Evolutionary conservation across 1,284 basidiomycete genomes (phyloP).

Genomic region (Marasmius sp.): DNA sequence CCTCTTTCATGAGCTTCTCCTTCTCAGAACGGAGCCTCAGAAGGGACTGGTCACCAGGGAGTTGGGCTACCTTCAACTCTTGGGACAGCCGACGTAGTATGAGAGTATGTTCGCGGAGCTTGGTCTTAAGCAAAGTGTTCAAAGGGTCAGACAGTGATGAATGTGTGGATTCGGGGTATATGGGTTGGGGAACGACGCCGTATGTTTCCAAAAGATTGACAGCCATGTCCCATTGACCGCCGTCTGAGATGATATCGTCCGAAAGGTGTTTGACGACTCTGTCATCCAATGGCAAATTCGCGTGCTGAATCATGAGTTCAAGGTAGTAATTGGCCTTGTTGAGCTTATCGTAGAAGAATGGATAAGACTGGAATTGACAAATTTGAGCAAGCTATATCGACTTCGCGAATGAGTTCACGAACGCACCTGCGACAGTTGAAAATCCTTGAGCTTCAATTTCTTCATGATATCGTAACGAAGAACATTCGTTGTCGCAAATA

Average conservation of each 20-base stretch:
- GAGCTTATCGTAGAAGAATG: slow-evolving; percentile 94
- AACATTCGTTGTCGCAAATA: slow-evolving; percentile 90
- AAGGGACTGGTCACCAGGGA: slow-evolving; percentile 46
- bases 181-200: slow-evolving; percentile 78
- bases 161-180: slow-evolving; percentile 88
- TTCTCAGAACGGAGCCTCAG: slow-evolving; percentile 71
- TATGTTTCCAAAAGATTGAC: slow-evolving; percentile 86
- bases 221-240: slow-evolving; percentile 95
- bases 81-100: slow-evolving; percentile 69
- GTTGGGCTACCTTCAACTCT: slow-evolving; percentile 45
- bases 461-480: slow-evolving; percentile 84
- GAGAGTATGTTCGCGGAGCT: slow-evolving; percentile 89
- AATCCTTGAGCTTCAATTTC: slow-evolving; percentile 82
- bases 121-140: slow-evolving; percentile 81
- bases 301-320: slow-evolving; percentile 83
- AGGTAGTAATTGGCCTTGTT: slow-evolving; percentile 96
- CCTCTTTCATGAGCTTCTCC: slow-evolving; percentile 79
- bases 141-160: slow-evolving; percentile 75
- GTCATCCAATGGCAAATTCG: slow-evolving; percentile 80
- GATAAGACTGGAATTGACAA: slow-evolving; percentile 60
- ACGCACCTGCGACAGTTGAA: slow-evolving; percentile 84
- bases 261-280: slow-evolving; percentile 81
- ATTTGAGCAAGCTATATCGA: neutral
- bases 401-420: neutral
- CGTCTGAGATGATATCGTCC: slow-evolving; percentile 82